Evolutionary conservation across 2,329 filamentous ascomycete genomes (phyloP), one percentile per base, ranked within the genome.

Genomic region (Paecilomyces sp.): DNA sequence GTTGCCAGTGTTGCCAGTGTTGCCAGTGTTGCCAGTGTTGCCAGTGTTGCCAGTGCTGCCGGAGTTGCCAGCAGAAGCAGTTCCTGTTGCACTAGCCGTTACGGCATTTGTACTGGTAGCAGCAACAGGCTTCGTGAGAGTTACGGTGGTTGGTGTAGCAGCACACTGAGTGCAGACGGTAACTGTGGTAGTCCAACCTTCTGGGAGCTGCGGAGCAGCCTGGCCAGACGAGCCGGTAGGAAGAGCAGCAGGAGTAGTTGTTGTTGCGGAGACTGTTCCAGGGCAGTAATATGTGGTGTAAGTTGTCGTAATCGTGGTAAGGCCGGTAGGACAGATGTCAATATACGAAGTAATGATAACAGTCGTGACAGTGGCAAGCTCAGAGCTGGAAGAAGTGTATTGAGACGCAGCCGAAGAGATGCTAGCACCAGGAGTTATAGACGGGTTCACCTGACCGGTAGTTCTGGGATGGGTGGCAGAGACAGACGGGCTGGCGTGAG

Each of bases 241-340:
- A 62, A 25, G 22, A 53, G 60, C 63, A 24, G 58, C 60, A 4
- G 60, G 54, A 5, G 72, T 69, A 12, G 70, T 64, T 3, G 70
- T 64, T 3, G 70, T 69, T n/a, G 71, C 66, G 15, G 68, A 61
- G 5, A 54, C 62, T 13, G 69, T 70, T 15, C 67, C 70, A 3
- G 74, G 72, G 61, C 72, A 76, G 57, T 72, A 70, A 3, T 69
- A 74, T 15, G 72, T 74, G 9, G 75, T 77, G 53, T 72, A 68
- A 0, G 74, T 74, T 3, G 72, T 72, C 1, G 72, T 76, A 55
- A 76, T 68, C 5, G 74, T 77, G 41, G 72, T 77, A 63, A 74
- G 77, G 5, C 77, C 76, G 28, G 74, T 76, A 3, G 76, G 72
- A 60, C 76, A 78, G 63, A 78, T 73, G 56, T 74, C 71, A 7